Conservation (phyloP, 1,139 yeast genomes). For the Williopsis jadinii region DNA sequence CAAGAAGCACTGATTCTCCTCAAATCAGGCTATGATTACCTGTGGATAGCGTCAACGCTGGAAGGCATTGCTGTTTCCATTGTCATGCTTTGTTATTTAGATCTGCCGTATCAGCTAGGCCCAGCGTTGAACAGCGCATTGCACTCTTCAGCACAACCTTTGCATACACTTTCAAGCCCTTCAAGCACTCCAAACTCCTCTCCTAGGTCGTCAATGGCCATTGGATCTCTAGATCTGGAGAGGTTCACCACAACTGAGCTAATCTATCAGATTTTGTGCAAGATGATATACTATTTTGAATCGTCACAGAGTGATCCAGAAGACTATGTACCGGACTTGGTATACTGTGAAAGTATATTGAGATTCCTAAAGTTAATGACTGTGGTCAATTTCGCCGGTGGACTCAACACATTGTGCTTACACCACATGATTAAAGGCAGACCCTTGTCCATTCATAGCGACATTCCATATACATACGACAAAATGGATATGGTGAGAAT, state of each 20-base stretch:
- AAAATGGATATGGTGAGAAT: conserved; percentile 42
- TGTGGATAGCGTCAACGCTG: conserved; percentile 85
- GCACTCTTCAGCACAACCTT: conserved; percentile 4
- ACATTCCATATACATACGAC: conserved; percentile 18
- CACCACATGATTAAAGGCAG: conserved; percentile 33
- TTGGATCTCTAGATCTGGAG: conserved; percentile 14
- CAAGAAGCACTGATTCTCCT: conserved; percentile 62
- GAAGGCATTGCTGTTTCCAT: conserved; percentile 73
- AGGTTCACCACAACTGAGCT: conserved; percentile 36
- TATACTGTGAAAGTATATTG: conserved; percentile 65
- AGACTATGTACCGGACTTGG: conserved; percentile 78
- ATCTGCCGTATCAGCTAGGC: conserved; percentile 57
- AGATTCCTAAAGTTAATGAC: conserved; percentile 60
- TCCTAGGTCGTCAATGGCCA: conserved; percentile 34
- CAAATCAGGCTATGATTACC: conserved; percentile 59
- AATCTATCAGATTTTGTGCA: conserved; percentile 42
- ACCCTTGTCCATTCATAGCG: conserved; percentile 10
- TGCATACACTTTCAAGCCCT: conserved; percentile 12
- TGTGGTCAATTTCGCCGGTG: conserved; percentile 43
- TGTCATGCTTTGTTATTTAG: conserved; percentile 52
- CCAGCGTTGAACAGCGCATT: conserved; percentile 30
- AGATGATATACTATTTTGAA: conserved; percentile 51
- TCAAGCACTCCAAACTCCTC: conserved; percentile 26
- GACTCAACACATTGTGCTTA: conserved; percentile 36
- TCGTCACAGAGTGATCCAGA: conserved; percentile 53